Percentiles rank a stretch among this genome's conserved stretches.
Evolutionary conservation across 2,329 filamentous ascomycete genomes (phyloP).

Genomic region (Thielaviopsis ethacetica): DNA sequence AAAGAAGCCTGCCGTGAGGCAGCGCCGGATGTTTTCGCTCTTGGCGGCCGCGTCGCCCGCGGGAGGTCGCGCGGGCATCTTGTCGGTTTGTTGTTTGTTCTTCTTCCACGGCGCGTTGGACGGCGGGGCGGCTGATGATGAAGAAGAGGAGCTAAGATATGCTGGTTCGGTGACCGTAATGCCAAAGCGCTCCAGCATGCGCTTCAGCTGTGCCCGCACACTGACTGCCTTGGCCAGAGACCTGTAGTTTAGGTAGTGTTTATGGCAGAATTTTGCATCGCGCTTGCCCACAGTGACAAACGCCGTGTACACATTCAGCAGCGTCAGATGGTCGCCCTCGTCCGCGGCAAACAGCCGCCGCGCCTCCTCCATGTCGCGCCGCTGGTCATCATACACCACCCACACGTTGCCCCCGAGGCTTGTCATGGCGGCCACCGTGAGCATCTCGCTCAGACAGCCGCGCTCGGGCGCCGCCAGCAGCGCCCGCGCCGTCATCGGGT

Average conservation of each 20-base stretch:
- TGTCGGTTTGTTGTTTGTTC: not conserved
- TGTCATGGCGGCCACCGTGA: conserved; percentile 89
- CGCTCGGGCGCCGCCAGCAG: conserved; percentile 62
- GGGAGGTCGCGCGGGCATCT: not conserved
- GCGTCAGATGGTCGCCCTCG: conserved; percentile 84
- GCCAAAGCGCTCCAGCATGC: conserved; percentile 75
- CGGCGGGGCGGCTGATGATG: not conserved
- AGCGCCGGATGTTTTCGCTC: conserved; percentile 63
- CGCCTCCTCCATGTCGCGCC: conserved; percentile 56
- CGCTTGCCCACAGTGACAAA: conserved; percentile 74
- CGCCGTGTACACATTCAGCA: conserved; percentile 83
- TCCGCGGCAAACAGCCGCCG: conserved; percentile 75
- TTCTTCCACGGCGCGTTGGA: not conserved
- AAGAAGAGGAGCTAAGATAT: not conserved
- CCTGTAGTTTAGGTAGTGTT: conserved; percentile 78
- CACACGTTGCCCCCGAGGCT: conserved; percentile 64
- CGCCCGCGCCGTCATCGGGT: conserved; percentile 90
- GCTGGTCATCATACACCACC: conserved; percentile 64
- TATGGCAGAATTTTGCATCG: conserved; percentile 71
- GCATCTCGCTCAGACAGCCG: conserved; percentile 66
- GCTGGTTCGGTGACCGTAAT: conserved; percentile 50
- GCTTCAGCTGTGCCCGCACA: conserved; percentile 70
- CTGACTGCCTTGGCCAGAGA: conserved; percentile 67
- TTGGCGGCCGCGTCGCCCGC: conserved; percentile 17
- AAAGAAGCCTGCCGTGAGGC: conserved; percentile 81